These are phyloP conservation scores for Areca catechu DNA, from an alignment of 176 grass and related monocot genomes.

Conservation along the genomic window DNA sequence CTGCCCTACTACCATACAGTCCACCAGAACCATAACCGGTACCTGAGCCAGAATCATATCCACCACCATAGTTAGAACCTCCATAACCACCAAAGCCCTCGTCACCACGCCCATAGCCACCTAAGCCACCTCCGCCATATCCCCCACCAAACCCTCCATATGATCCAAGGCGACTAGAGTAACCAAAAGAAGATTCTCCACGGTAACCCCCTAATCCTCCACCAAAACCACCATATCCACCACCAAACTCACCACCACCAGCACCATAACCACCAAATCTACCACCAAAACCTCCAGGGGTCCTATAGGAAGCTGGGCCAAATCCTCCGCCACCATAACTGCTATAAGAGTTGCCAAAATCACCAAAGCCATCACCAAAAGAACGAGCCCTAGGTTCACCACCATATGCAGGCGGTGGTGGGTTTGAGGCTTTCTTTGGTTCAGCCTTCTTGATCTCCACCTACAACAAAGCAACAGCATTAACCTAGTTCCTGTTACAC, in stretches of 20 bases:
- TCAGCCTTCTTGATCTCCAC: conserved; percentile 99
- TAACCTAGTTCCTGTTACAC: conserved; percentile 44
- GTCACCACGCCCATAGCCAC: conserved; percentile 34
- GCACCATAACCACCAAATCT: conserved; percentile 30
- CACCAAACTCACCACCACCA: conserved; percentile 32
- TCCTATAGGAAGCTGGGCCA: conserved; percentile 33
- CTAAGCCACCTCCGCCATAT: conserved; percentile 38
- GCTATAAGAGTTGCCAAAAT: conserved; percentile 28
- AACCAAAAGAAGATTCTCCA: conserved; percentile 37
- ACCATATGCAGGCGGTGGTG: conserved; percentile 43
- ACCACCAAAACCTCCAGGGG: conserved; percentile 30
- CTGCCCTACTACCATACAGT: conserved; percentile 26
- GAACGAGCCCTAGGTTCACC: conserved; percentile 54
- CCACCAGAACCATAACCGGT: conserved; percentile 45
- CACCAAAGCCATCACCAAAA: conserved; percentile 50
- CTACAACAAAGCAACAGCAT: conserved; percentile 77
- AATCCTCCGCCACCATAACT: conserved; percentile 36
- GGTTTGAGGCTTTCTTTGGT: conserved; percentile 89
- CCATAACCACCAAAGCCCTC: conserved; percentile 35
- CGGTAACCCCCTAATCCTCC: conserved; percentile 50
- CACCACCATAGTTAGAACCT: conserved; percentile 34
- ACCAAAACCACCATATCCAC: conserved; percentile 51
- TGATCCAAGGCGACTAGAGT: conserved; percentile 43
- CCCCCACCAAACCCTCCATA: conserved; percentile 52
- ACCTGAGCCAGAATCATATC: conserved; percentile 23